Percentiles rank a stretch among this genome's conserved stretches.
Evolutionary conservation across 192 early-diverging fungal species (phyloP).

Genomic region (Mortierella claussenii): DNA sequence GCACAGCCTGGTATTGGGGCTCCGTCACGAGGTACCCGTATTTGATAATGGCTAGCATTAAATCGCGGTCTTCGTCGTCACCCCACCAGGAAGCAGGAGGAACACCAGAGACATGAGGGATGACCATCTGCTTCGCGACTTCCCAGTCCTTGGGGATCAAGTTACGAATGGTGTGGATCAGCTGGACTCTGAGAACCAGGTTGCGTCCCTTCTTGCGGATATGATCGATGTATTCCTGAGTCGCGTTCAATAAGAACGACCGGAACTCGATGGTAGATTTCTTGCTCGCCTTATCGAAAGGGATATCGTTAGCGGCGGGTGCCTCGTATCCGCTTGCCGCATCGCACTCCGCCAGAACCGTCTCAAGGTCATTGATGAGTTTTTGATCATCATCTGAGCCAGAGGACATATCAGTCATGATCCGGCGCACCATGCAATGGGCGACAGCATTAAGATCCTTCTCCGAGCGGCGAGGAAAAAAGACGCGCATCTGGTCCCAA

Average conservation of each 20-base stretch:
- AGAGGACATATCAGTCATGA: constrained; percentile 62
- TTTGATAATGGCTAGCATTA: constrained; percentile 80
- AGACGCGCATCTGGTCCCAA: constrained; percentile 71
- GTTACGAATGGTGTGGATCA: constrained; percentile 81
- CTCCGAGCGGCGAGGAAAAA: constrained; percentile 65
- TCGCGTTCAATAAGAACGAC: constrained; percentile 77
- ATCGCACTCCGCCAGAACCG: constrained; percentile 54
- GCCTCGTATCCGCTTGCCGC: constrained; percentile 57
- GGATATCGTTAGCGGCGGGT: constrained; percentile 56
- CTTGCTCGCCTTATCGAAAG: constrained; percentile 72
- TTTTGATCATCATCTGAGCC: constrained; percentile 68
- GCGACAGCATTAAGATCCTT: constrained; percentile 69
- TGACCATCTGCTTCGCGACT: constrained; percentile 65
- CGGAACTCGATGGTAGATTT: constrained; percentile 73
- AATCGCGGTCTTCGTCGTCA: constrained; percentile 81
- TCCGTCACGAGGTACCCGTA: constrained; percentile 74
- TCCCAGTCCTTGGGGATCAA: constrained; percentile 74
- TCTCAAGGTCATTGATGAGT: constrained; percentile 70
- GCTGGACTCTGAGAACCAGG: constrained; percentile 74
- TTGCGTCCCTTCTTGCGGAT: constrained; percentile 74
- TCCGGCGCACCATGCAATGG: constrained; percentile 60
- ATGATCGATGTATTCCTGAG: constrained; percentile 80
- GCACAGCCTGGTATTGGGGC: constrained; percentile 55
- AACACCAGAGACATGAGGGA: constrained; percentile 72
- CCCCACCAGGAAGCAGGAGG: constrained; percentile 79